Conservation (phyloP, 2,329 filamentous ascomycete species). For the Epichloe typhina region DNA sequence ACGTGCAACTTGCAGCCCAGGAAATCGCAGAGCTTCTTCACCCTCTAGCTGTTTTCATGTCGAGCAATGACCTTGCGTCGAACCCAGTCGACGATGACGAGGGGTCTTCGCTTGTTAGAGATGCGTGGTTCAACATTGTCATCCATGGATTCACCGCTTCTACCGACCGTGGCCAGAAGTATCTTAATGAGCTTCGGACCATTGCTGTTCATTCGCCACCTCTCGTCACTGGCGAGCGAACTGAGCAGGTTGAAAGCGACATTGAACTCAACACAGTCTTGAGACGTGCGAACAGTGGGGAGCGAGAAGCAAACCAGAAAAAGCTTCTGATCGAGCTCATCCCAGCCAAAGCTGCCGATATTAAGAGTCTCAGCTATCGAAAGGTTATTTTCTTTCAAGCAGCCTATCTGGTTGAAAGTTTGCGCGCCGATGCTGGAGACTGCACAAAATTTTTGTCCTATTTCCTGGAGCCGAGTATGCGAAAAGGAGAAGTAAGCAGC, state of each 20-base stretch:
- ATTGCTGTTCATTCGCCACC: conserved; percentile 82
- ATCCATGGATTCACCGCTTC: conserved; percentile 77
- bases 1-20: conserved; percentile 68
- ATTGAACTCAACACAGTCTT: conserved; percentile 93
- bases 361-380: conserved; percentile 72
- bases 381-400: conserved; percentile 89
- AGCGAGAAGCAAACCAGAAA: conserved; percentile 70
- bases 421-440: conserved; percentile 76
- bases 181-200: conserved; percentile 63
- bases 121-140: conserved; percentile 97
- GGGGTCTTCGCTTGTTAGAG: conserved; percentile 60
- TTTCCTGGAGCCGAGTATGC: conserved; percentile 84
- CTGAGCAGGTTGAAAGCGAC: conserved; percentile 86
- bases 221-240: conserved; percentile 74
- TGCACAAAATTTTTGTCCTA: conserved; percentile 84
- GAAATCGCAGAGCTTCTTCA: conserved; percentile 82
- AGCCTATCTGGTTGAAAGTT: conserved; percentile 74
- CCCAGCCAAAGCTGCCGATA: conserved; percentile 63
- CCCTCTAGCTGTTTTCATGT: conserved; percentile 76
- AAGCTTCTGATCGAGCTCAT: conserved; percentile 61
- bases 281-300: conserved; percentile 68
- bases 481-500: conserved; percentile 46
- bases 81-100: conserved; percentile 48
- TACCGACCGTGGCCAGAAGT: conserved; percentile 59
- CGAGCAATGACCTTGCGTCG: conserved; percentile 44